Evolutionary conservation across 352 stramenopile species (phyloP), one percentile per base, ranked within the genome.

Genomic region (Globisporangium middletonii): DNA sequence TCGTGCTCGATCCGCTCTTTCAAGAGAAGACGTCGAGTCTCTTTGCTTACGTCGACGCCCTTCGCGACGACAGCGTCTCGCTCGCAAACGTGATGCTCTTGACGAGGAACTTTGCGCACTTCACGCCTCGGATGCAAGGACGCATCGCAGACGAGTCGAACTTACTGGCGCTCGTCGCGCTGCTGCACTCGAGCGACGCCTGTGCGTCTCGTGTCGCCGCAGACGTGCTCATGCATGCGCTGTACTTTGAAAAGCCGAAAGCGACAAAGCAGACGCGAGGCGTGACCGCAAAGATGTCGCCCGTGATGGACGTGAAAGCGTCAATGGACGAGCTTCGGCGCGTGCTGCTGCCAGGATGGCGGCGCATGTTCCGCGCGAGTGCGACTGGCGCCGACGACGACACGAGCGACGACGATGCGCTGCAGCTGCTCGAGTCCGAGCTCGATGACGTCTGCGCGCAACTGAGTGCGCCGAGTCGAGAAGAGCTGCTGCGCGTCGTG

Each of bases 51-150:
- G 23, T 58, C 5, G 41, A 53, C 1, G 41, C 37, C 0, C 26
- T 58, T 3, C 30, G 26, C 1, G 3, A 33, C 11, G 57, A 69
- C 26, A 8, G 19, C 28, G 12, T 60, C 19, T 46, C 61, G 4
- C 47, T 68, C 7, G 61, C 65, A n/a, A 75, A 75, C 62, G 26
- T 45, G 50, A 65, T 75, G 58, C 43, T 72, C 37, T 50, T 75
- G 30, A 50, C 49, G 3, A 52, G 68, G 26, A 75, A 72, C 47
- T 46, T 63, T 41, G 53, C 48, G 5, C 51, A 68, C 44, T 59
- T 68, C 41, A 72, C 68, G 0, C 65, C 68, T 4, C 59, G 59
- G 15, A 51, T 75, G 23, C 68, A 67, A 50, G 55, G 57, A 2
- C 56, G 68, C 38, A 67, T 50, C 44, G 63, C 62, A 0, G 68